phyloP scores from a whole-genome alignment of 2,329 filamentous ascomycete species.

The Cladosporium sp. region DNA sequence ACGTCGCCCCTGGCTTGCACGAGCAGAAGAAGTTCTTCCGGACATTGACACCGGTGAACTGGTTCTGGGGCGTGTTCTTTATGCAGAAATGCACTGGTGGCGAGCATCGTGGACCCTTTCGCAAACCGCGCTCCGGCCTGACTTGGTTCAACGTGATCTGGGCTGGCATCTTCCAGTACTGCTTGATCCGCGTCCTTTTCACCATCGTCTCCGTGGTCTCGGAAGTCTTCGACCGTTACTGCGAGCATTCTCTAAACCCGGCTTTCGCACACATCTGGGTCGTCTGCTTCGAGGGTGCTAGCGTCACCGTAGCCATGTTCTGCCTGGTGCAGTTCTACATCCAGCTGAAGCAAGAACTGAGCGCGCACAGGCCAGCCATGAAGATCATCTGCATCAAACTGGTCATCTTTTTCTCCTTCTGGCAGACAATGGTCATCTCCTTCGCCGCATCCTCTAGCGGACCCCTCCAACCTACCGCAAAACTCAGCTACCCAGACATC shows the following conservation, averaged over 20 bases:
- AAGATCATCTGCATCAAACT: constrained; percentile 85
- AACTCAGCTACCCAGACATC: constrained; percentile 66
- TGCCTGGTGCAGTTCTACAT: constrained; percentile 82
- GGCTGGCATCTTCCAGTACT: constrained; percentile 80
- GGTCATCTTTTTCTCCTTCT: constrained; percentile 86
- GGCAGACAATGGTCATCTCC: constrained; percentile 64
- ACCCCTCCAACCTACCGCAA: constrained; percentile 55
- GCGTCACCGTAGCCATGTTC: constrained; percentile 81
- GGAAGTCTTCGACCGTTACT: constrained; percentile 64
- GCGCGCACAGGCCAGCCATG: constrained; percentile 64
- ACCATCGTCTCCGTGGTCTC: constrained; percentile 71
- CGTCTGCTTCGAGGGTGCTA: constrained; percentile 61
- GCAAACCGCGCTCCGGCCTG: constrained; percentile 70
- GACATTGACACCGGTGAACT: constrained; percentile 58
- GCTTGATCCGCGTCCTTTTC: constrained; percentile 71
- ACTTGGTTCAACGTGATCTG: constrained; percentile 87
- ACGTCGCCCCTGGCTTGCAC: constrained; percentile 70
- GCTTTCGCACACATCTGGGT: constrained; percentile 83
- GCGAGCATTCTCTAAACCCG: constrained; percentile 70
- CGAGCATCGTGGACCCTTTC: constrained; percentile 57
- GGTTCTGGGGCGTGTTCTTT: constrained; percentile 70
- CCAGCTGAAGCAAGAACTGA: constrained; percentile 63
- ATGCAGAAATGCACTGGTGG: constrained; percentile 65
- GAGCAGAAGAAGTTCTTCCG: constrained; percentile 78
- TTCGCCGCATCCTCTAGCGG: constrained; percentile 56